Conservation (phyloP, 1,284 basidiomycete species). For the Apiotrichum porosum region DNA sequence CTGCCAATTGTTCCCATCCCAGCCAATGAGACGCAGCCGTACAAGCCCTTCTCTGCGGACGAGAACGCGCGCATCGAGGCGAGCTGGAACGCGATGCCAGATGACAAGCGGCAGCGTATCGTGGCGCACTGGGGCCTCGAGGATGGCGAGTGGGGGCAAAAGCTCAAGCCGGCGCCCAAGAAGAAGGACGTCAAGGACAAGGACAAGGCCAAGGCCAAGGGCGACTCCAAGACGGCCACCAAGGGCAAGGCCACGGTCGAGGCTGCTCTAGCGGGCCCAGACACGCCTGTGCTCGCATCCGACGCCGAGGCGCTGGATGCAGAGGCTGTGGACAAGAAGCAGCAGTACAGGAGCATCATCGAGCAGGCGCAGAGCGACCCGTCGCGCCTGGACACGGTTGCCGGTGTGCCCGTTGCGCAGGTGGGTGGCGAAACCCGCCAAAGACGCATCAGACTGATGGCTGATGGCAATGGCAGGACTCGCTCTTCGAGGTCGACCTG, state of each 20-base stretch:
- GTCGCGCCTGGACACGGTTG: conserved; percentile 35
- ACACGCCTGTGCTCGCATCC: background rate
- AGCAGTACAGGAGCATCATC: conserved; percentile 31
- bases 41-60: conserved; percentile 56
- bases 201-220: conserved; percentile 19
- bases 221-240: conserved; percentile 12
- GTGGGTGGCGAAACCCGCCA: conserved; percentile 33
- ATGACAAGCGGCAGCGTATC: conserved; percentile 13
- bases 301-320: background rate
- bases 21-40: conserved; percentile 27
- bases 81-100: conserved; percentile 52
- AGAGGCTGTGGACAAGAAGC: background rate
- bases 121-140: conserved; percentile 25
- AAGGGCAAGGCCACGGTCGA: background rate
- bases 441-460: conserved; percentile 1
- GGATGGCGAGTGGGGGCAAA: conserved; percentile 28
- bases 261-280: no score
- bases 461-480: conserved; percentile 45
- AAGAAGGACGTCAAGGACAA: conserved; percentile 56
- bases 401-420: conserved; percentile 47
- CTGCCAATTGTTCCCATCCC: conserved; percentile 44
- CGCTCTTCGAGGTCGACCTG: conserved; percentile 47
- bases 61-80: conserved; percentile 43
- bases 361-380: conserved; percentile 30
- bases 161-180: conserved; percentile 6